phyloP scores from a whole-genome alignment of 306 rosid genomes.

The Trichosanthes truncata region DNA sequence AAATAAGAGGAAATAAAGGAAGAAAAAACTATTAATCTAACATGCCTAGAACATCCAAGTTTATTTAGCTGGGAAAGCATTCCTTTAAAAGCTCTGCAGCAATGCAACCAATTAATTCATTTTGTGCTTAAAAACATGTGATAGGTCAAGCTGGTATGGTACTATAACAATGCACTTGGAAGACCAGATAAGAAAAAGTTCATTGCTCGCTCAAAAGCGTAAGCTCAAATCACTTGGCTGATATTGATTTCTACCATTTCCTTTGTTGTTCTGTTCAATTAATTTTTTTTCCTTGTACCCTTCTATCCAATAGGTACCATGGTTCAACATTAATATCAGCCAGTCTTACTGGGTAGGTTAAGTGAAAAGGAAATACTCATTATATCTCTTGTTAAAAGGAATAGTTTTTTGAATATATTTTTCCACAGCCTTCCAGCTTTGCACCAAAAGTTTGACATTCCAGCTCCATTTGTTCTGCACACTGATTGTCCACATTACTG shows the following conservation, averaged over 20 bases:
- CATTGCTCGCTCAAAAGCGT: conserved; percentile 87
- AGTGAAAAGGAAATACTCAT: background rate
- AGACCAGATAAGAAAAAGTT: conserved; percentile 85
- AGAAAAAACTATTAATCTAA: background rate
- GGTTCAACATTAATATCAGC: conserved; percentile 90
- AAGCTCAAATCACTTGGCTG: conserved; percentile 21
- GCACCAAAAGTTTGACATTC: conserved; percentile 90
- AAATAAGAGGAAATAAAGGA: background rate
- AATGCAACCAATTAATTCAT: background rate
- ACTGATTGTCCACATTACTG: conserved; percentile 96
- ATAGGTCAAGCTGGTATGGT: conserved; percentile 97
- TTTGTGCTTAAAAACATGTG: background rate
- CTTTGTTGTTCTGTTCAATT: conserved; percentile 15
- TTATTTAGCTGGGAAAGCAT: background rate
- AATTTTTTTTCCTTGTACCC: conserved; percentile 11
- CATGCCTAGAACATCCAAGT: background rate
- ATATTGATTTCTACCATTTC: background rate
- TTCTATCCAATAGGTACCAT: conserved; percentile 59
- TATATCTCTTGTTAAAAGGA: background rate
- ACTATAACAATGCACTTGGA: conserved; percentile 92
- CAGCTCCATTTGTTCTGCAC: conserved; percentile 87
- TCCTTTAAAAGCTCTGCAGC: background rate
- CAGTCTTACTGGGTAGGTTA: conserved; percentile 83
- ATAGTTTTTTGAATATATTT: conserved; percentile 18
- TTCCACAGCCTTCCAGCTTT: conserved; percentile 68